Conservation (phyloP, 2,329 filamentous ascomycete genomes). For the Fusarium nematophilum region DNA sequence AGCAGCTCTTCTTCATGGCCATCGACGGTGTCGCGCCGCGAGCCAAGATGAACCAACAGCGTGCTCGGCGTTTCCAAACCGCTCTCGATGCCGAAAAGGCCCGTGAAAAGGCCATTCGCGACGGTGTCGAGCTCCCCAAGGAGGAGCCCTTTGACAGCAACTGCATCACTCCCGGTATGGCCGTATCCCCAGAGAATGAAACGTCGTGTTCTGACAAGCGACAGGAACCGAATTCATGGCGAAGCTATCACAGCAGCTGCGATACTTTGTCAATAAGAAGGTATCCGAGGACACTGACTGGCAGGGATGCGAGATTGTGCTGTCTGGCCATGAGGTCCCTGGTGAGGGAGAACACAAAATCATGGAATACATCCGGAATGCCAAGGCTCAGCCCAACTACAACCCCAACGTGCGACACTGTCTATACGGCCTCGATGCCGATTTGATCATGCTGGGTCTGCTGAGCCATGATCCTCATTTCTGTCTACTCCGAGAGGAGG, state of each 20-base stretch:
- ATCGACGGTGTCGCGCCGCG: constrained; percentile 97
- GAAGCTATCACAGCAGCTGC: constrained; percentile 90
- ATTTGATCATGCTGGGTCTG: constrained; percentile 97
- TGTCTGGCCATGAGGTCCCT: constrained; percentile 97
- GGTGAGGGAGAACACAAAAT: constrained; percentile 99
- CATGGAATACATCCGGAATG: constrained; percentile 99
- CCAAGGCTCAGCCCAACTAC: constrained; percentile 94
- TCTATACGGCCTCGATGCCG: constrained; percentile 95
- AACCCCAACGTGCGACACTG: constrained; percentile 95
- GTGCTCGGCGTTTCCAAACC: constrained; percentile 92
- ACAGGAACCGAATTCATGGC: constrained; percentile 93
- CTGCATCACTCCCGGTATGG: constrained; percentile 88
- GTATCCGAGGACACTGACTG: constrained; percentile 96
- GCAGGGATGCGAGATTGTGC: constrained; percentile 95
- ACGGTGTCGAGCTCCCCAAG: constrained; percentile 93
- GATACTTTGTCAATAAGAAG: constrained; percentile 99
- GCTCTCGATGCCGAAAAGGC: constrained; percentile 90
- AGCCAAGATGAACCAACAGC: constrained; percentile 99
- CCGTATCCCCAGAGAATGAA: no score
- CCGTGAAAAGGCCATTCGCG: constrained; percentile 88
- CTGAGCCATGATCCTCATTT: constrained; percentile 99
- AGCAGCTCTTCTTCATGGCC: constrained; percentile 99
- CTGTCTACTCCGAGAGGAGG: constrained; percentile 94
- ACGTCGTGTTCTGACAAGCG: constrained; percentile 25
- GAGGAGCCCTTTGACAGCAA: constrained; percentile 98